Percentiles rank a stretch among this genome's conserved stretches.
These are phyloP conservation scores for Ceratocystis harringtonii DNA, from an alignment of 2,329 filamentous ascomycete species.

Conservation along the genomic window DNA sequence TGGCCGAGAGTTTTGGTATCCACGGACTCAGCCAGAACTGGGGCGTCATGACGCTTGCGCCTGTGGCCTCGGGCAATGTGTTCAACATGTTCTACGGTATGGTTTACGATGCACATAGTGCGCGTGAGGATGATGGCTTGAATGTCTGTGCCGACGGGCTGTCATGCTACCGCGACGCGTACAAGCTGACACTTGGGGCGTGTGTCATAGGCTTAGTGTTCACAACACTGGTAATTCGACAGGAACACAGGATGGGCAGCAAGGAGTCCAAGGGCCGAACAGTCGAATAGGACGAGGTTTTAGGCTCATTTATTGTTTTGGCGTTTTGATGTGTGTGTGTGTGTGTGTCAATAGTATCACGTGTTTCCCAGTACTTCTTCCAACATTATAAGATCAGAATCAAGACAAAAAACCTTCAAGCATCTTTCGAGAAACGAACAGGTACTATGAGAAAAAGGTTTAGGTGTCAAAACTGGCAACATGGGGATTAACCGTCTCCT, in stretches of 20 bases:
- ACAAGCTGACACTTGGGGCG: slow-evolving; percentile 59
- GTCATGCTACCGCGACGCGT: slow-evolving; percentile 67
- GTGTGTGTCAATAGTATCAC: neutral
- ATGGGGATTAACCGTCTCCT: too few species aligned
- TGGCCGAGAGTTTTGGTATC: slow-evolving; percentile 82
- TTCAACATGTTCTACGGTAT: slow-evolving; percentile 85
- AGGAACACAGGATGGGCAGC: slow-evolving; percentile 24
- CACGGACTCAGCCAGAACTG: slow-evolving; percentile 85
- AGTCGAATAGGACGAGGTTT: slow-evolving; percentile 24
- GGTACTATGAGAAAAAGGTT: too few species aligned
- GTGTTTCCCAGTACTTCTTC: neutral
- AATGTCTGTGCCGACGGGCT: slow-evolving; percentile 63
- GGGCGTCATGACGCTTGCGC: slow-evolving; percentile 85
- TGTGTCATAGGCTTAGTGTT: slow-evolving; percentile 54
- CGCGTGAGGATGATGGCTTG: slow-evolving; percentile 52
- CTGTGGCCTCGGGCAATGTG: slow-evolving; percentile 73
- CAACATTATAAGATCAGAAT: neutral
- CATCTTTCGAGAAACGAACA: too few species aligned
- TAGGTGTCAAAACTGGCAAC: too few species aligned
- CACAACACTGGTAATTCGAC: slow-evolving; percentile 54
- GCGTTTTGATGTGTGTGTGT: neutral
- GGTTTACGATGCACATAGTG: slow-evolving; percentile 68
- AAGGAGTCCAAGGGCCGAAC: slow-evolving; percentile 27
- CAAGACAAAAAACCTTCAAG: too few species aligned
- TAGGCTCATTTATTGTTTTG: neutral